A percentile compares a stretch with the other conserved stretches of the same genome.
phyloP scores from a whole-genome alignment of 2,329 filamentous ascomycete species.

The Sclerotinia spermophila region DNA sequence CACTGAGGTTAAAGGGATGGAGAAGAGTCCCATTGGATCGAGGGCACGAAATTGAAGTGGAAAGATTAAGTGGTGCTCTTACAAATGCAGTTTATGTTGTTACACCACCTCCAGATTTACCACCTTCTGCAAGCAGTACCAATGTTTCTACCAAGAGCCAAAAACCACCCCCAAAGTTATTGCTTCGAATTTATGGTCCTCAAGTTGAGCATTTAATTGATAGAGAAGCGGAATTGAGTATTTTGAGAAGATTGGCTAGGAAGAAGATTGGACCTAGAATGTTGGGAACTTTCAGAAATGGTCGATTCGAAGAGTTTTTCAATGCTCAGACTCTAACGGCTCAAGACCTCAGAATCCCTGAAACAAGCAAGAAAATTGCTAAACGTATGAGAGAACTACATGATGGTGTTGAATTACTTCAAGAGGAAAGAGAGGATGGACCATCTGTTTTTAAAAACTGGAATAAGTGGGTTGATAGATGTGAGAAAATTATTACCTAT shows the following conservation, averaged over 20 bases:
- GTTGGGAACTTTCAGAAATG: constrained; percentile 88
- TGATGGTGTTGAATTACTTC: constrained; percentile 82
- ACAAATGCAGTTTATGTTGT: constrained; percentile 98
- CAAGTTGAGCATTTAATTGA: constrained; percentile 96
- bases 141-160: constrained; percentile 36
- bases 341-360: constrained; percentile 70
- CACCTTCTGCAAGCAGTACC: constrained; percentile 32
- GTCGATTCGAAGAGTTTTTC: constrained; percentile 92
- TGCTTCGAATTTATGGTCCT: constrained; percentile 89
- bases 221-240: constrained; percentile 81
- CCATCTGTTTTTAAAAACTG: constrained; percentile 88
- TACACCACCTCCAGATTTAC: constrained; percentile 66
- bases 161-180: constrained; percentile 56
- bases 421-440: constrained; percentile 71
- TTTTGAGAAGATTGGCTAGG: constrained; percentile 77
- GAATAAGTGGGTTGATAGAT: constrained; percentile 65
- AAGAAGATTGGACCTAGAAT: constrained; percentile 92
- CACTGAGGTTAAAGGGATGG: constrained; percentile 88
- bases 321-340: constrained; percentile 77
- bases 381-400: constrained; percentile 97
- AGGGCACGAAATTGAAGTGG: constrained; percentile 65
- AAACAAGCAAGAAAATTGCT: constrained; percentile 87
- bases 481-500: constrained; percentile 49
- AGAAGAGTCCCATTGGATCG: constrained; percentile 71
- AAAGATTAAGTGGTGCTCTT: constrained; percentile 81